These are phyloP conservation scores for Penicillium glabrum DNA, from an alignment of 2,329 filamentous ascomycete species.

Conservation along the genomic window DNA sequence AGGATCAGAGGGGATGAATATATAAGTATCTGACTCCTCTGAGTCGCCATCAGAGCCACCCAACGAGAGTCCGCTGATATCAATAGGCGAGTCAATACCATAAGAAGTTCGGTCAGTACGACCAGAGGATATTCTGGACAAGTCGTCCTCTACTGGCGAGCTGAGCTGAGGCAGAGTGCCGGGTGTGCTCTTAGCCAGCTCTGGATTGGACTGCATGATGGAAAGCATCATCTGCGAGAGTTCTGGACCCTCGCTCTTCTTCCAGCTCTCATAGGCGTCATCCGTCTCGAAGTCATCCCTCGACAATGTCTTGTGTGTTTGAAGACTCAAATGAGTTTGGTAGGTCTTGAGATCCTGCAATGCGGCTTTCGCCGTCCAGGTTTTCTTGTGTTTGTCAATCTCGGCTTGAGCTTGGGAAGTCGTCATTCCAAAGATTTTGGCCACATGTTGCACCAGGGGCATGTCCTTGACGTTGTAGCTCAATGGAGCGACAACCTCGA, in stretches of 20 bases:
- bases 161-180: slow-evolving; percentile 60
- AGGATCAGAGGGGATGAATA: slow-evolving; percentile 84
- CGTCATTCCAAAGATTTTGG: slow-evolving; percentile 78
- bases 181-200: slow-evolving; percentile 75
- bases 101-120: slow-evolving; percentile 51
- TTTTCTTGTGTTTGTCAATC: slow-evolving; percentile 74
- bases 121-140: slow-evolving; percentile 48
- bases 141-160: slow-evolving; percentile 44
- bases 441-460: slow-evolving; percentile 85
- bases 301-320: slow-evolving; percentile 72
- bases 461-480: slow-evolving; percentile 96
- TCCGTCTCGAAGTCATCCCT: slow-evolving; percentile 87
- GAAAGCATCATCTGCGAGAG: slow-evolving; percentile 92
- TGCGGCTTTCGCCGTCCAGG: slow-evolving; percentile 91
- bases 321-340: slow-evolving; percentile 80
- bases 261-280: slow-evolving; percentile 86
- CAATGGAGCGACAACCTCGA: slow-evolving; percentile 79
- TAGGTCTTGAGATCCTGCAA: slow-evolving; percentile 91
- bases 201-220: slow-evolving; percentile 81
- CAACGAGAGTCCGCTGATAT: slow-evolving; percentile 61
- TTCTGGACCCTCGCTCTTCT: slow-evolving; percentile 81
- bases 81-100: slow-evolving; percentile 65
- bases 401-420: slow-evolving; percentile 81
- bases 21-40: slow-evolving; percentile 64
- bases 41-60: slow-evolving; percentile 45